Conservation (phyloP, 805 yeast species). For the Barnettozyma populi region DNA sequence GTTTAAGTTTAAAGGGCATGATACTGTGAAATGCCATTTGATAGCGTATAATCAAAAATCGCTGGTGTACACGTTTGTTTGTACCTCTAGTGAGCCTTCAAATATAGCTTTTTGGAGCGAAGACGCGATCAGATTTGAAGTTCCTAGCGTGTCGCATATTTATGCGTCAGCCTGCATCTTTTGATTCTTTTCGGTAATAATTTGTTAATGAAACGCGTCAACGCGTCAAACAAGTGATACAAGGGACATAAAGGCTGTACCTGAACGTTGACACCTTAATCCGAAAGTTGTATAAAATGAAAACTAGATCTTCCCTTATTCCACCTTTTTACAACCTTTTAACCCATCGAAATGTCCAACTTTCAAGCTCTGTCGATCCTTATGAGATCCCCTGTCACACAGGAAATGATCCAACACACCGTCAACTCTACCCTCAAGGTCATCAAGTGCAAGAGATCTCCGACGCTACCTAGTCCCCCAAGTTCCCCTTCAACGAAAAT, state of each 20-base stretch:
- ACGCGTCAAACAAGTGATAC: constrained; percentile 1
- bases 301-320: not conserved
- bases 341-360: constrained; percentile 34
- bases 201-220: constrained; percentile 5
- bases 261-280: not conserved
- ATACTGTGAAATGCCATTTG: too few species aligned
- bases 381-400: constrained; percentile 62
- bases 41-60: too few species aligned
- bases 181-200: not conserved
- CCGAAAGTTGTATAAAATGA: not conserved
- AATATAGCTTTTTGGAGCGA: too few species aligned
- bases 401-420: constrained; percentile 66
- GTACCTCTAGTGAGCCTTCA: not conserved
- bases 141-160: not conserved
- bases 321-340: not conserved
- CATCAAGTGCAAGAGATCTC: constrained; percentile 46
- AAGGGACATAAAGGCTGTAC: not conserved
- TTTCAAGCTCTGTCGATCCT: constrained; percentile 54
- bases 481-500: constrained; percentile 25
- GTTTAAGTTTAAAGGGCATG: too few species aligned
- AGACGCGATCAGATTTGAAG: not conserved
- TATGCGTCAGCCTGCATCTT: not conserved
- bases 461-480: constrained; percentile 29
- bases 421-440: constrained; percentile 65
- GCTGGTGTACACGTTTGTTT: too few species aligned